A percentile compares a stretch with the other conserved stretches of the same genome.
These are phyloP conservation scores for Carpinus fangiana DNA, from an alignment of 306 rosid genomes.

Conservation along the genomic window DNA sequence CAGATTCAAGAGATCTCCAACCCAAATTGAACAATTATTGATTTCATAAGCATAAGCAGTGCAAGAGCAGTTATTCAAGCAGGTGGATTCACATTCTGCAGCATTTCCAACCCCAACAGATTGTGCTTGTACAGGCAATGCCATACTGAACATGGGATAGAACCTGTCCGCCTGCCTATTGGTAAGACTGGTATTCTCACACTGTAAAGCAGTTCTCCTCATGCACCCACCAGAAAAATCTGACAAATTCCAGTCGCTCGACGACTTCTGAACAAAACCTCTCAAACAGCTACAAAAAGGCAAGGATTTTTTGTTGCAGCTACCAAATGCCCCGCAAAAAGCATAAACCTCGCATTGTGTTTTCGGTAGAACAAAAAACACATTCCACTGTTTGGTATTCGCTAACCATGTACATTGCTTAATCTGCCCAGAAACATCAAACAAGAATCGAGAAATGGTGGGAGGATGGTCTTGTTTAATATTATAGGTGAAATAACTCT, in stretches of 20 bases:
- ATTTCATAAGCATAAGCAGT: conserved; percentile 52
- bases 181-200: conserved; percentile 21
- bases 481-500: background rate
- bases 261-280: background rate
- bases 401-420: background rate
- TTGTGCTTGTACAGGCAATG: conserved; percentile 31
- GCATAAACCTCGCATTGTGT: background rate
- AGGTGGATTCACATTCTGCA: conserved; percentile 47
- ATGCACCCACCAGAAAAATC: background rate
- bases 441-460: background rate
- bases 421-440: background rate
- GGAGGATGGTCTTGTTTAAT: background rate
- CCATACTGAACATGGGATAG: conserved; percentile 21
- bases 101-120: conserved; percentile 27
- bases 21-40: conserved; percentile 55
- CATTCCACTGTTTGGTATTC: background rate
- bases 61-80: conserved; percentile 55
- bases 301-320: background rate
- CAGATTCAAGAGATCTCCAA: conserved; percentile 52
- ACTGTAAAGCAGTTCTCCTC: background rate
- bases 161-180: conserved; percentile 45
- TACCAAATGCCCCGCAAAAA: background rate
- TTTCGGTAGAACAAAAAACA: background rate
- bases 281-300: background rate
- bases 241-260: background rate